Base-by-base conservation (phyloP, 371 early-diverging fungal species). In the Apophysomyces ossiformis region DNA sequence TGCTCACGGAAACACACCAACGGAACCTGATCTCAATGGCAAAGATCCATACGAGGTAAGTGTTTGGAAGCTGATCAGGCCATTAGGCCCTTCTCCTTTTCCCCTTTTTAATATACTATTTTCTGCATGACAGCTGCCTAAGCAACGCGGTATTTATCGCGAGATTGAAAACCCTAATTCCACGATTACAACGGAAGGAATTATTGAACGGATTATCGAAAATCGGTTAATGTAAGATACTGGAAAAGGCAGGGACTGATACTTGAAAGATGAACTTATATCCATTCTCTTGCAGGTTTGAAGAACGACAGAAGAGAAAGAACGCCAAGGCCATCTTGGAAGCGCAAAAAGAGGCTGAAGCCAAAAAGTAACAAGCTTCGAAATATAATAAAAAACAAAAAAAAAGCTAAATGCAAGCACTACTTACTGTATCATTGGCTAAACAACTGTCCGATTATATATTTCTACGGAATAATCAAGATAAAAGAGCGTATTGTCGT, bases 121-220 rank as follows among this genome's bases (percentile, higher is more conserved):
- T 26, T 26, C 2, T 32, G 12, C 62, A 61, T 8, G 11, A 45
- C 68, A 82, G 78, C 72, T 94, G 59, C 90, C 94, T 65, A 94
- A 90, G 73, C 66, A 85, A 58, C 78, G 84, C 35, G 90, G 86
- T 43, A 90, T 95, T 61, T 94, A 90, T 71, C 75, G 70, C 44
- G 90, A 91, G 73, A 88, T 95, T 50, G 87, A 89, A 38, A 90
- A 92, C 46, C 89, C 91, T 35, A 80, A 85, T 43, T 84, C 88
- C 50, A 85, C 89, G 58, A 82, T 95, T 57, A 93, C 95, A 9
- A 95, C 96, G 18, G 86, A 91, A 46, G 83, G 87, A 2, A 95
- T 97, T 62, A 92, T 97, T 69, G 82, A 88, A 60, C 89, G 97
- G 62, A 95, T 97, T 73, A 89, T 96, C 65, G 89, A 87, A 37